Percentiles rank a stretch among this genome's conserved stretches.
phyloP scores from a whole-genome alignment of 345 rosid species.

The Pseudoturritis turrita region DNA sequence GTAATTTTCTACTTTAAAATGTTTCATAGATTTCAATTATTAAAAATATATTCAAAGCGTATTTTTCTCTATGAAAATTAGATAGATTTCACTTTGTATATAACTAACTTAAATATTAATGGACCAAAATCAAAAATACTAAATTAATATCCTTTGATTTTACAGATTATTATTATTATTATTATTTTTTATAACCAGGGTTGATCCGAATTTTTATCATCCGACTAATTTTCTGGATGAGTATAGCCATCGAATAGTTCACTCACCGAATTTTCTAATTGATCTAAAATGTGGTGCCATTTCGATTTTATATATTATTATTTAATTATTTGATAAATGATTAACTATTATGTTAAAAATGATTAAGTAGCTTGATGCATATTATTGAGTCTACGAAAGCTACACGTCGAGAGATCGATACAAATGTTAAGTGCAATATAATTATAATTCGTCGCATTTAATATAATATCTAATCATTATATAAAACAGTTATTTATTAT shows the following conservation, averaged over 20 bases:
- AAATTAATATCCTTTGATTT: not conserved
- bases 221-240: too few relatives aligned
- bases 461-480: constrained; percentile 14
- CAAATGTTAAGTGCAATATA: not conserved
- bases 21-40: not conserved
- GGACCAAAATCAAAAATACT: not conserved
- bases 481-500: not conserved
- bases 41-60: not conserved
- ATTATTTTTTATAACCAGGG: too few relatives aligned
- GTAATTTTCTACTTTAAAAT: not conserved
- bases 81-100: not conserved
- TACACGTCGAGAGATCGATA: constrained; percentile 15
- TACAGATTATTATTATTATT: not conserved
- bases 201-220: too few relatives aligned
- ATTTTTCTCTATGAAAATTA: not conserved
- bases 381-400: constrained; percentile 7
- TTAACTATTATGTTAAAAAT: not conserved
- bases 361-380: not conserved
- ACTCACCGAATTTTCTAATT: too few relatives aligned
- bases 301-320: not conserved
- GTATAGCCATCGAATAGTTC: too few relatives aligned
- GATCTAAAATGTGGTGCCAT: too few relatives aligned
- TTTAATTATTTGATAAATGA: constrained; percentile 1
- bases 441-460: too few relatives aligned
- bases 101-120: not conserved